Conservation (phyloP, 495 filamentous ascomycete species). For the Pseudevernia furfuracea region DNA sequence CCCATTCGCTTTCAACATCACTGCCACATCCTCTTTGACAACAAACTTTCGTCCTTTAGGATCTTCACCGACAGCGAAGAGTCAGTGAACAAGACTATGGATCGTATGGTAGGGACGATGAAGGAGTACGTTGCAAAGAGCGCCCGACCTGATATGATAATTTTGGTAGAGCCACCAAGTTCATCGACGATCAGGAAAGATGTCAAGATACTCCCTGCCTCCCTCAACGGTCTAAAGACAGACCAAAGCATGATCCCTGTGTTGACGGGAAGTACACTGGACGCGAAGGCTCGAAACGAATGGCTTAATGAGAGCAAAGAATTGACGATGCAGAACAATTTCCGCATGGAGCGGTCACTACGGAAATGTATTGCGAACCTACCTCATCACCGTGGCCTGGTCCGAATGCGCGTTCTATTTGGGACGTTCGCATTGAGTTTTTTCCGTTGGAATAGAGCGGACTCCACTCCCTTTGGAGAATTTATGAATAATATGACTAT, state of each 20-base stretch:
- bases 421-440: conserved; percentile 45
- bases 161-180: conserved; percentile 36
- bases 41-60: conserved; percentile 29
- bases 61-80: conserved; percentile 29
- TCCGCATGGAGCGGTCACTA: conserved; percentile 28
- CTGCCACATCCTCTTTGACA: conserved; percentile 34
- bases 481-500: conserved; percentile 42
- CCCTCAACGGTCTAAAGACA: not conserved
- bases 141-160: conserved; percentile 29
- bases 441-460: conserved; percentile 35
- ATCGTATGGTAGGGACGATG: conserved; percentile 33
- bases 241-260: conserved; percentile 12
- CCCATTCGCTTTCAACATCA: conserved; percentile 33
- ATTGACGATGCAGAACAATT: conserved; percentile 23
- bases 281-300: not conserved
- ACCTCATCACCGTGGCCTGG: conserved; percentile 33
- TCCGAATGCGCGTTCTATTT: conserved; percentile 51
- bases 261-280: conserved; percentile 14
- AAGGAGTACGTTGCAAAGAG: conserved; percentile 32
- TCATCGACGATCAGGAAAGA: not conserved
- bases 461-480: conserved; percentile 39
- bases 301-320: conserved; percentile 3
- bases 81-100: conserved; percentile 31
- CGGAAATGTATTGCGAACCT: conserved; percentile 31
- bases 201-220: conserved; percentile 11